These are phyloP conservation scores for Parascedosporium putredinis DNA, from an alignment of 2,329 filamentous ascomycete species.

Conservation along the genomic window DNA sequence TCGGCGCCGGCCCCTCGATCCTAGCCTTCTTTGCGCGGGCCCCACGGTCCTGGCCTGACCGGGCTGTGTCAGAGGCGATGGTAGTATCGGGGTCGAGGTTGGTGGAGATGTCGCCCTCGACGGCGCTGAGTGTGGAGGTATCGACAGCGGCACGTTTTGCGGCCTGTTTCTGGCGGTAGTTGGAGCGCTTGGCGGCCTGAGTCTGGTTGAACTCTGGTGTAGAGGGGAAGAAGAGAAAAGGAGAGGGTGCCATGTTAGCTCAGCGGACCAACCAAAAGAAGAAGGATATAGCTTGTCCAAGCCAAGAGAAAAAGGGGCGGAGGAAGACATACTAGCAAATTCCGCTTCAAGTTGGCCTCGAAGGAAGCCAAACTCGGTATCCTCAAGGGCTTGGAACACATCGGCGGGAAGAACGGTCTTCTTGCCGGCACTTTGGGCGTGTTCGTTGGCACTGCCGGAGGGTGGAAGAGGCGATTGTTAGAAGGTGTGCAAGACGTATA, in stretches of 20 bases:
- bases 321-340: conserved; percentile 52
- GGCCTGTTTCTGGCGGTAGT: conserved; percentile 59
- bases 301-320: conserved; percentile 3
- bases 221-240: conserved; percentile 5
- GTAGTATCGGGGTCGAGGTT: conserved; percentile 24
- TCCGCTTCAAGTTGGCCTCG: conserved; percentile 60
- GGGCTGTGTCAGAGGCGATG: conserved; percentile 11
- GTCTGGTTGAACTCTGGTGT: conserved; percentile 63
- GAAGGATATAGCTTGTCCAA: too few relatives aligned
- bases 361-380: conserved; percentile 67
- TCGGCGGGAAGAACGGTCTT: conserved; percentile 71
- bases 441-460: conserved; percentile 57
- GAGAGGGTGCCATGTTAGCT: background rate
- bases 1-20: conserved; percentile 29
- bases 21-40: conserved; percentile 34
- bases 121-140: conserved; percentile 27
- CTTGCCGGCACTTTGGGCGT: conserved; percentile 55
- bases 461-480: background rate
- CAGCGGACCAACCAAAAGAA: too few relatives aligned
- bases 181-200: conserved; percentile 64
- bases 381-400: conserved; percentile 67
- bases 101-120: conserved; percentile 12
- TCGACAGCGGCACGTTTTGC: conserved; percentile 21
- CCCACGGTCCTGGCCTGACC: conserved; percentile 24
- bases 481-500: background rate